Percentiles rank a stretch among this genome's conserved stretches.
These are phyloP conservation scores for Paracorniculantispora psalliotae DNA, from an alignment of 2,329 filamentous ascomycete genomes.

Conservation along the genomic window DNA sequence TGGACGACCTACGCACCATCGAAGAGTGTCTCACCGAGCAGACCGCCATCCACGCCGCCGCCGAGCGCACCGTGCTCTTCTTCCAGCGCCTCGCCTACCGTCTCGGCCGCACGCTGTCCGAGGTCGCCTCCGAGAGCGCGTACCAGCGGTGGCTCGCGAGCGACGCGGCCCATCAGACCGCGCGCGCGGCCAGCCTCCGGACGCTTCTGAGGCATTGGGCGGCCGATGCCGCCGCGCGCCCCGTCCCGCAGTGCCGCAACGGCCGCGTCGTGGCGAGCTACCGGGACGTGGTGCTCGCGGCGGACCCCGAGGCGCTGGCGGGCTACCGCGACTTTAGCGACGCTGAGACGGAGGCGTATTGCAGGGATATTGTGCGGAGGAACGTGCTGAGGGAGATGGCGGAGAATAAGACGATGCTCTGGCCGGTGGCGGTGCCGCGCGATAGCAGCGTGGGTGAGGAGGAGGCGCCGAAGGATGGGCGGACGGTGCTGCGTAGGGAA, in stretches of 20 bases:
- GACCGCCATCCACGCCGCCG: neutral
- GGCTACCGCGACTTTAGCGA: slow-evolving; percentile 6
- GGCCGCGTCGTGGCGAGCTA: slow-evolving; percentile 18
- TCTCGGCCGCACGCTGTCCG: slow-evolving; percentile 30
- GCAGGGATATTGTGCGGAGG: slow-evolving; percentile 27
- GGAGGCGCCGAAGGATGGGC: slow-evolving; percentile 12
- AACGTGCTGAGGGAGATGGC: slow-evolving; percentile 40
- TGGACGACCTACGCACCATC: slow-evolving; percentile 10
- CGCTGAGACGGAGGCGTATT: slow-evolving; percentile 13
- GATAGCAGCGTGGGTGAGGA: slow-evolving; percentile 6
- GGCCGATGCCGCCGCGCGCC: slow-evolving; percentile 12
- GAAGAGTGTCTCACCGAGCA: neutral
- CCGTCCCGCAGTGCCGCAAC: neutral
- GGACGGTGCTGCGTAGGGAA: slow-evolving; percentile 23
- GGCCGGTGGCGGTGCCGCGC: slow-evolving; percentile 30
- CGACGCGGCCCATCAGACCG: slow-evolving; percentile 4
- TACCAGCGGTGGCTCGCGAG: slow-evolving; percentile 13
- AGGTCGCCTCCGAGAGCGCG: slow-evolving; percentile 14
- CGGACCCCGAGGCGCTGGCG: slow-evolving; percentile 24
- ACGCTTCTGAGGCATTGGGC: slow-evolving; percentile 16
- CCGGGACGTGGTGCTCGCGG: slow-evolving; percentile 27
- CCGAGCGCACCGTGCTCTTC: slow-evolving; percentile 16
- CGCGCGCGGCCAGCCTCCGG: slow-evolving; percentile 16
- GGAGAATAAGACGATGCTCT: slow-evolving; percentile 38
- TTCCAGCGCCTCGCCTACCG: slow-evolving; percentile 32